Evolutionary conservation across 129 eudicot species (phyloP).

Genomic region (Rutidosis leptorrhynchoides): DNA sequence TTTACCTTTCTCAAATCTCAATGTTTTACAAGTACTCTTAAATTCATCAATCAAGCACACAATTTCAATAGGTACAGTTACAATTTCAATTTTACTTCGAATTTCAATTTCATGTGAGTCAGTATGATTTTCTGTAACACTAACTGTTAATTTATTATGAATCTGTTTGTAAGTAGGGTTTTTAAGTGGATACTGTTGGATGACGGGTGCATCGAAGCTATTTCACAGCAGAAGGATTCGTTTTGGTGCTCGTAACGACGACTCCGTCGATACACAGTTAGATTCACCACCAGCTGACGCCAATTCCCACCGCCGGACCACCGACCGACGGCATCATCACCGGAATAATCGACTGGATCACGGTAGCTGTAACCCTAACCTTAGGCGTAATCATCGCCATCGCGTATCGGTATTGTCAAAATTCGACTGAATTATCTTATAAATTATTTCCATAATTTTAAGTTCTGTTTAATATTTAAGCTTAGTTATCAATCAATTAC

Average conservation of each 20-base stretch:
- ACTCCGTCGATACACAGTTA: conserved; percentile 21
- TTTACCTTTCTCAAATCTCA: conserved; percentile 1
- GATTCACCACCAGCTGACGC: conserved; percentile 25
- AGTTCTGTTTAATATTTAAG: not conserved
- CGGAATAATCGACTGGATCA: conserved; percentile 36
- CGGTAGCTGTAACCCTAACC: conserved; percentile 34
- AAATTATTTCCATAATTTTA: not conserved
- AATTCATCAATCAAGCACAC: conserved; percentile 1
- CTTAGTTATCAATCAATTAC: not conserved
- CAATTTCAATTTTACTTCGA: not conserved
- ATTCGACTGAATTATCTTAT: not conserved
- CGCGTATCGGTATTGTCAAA: conserved; percentile 20
- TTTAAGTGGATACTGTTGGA: conserved; percentile 25
- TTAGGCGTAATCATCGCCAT: conserved; percentile 35
- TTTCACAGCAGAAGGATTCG: conserved; percentile 63
- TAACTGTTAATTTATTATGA: not conserved
- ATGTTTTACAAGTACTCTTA: conserved; percentile 1
- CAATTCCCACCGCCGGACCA: conserved; percentile 22
- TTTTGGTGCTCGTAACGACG: conserved; percentile 39
- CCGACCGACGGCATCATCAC: conserved; percentile 31
- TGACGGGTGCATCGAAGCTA: conserved; percentile 85
- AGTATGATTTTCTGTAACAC: not conserved
- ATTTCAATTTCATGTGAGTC: not conserved
- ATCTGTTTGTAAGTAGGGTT: not conserved
- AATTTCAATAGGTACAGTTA: not conserved